These are phyloP conservation scores for Berberis thunbergii DNA, from an alignment of 164 flowering plant species.

Conservation along the genomic window DNA sequence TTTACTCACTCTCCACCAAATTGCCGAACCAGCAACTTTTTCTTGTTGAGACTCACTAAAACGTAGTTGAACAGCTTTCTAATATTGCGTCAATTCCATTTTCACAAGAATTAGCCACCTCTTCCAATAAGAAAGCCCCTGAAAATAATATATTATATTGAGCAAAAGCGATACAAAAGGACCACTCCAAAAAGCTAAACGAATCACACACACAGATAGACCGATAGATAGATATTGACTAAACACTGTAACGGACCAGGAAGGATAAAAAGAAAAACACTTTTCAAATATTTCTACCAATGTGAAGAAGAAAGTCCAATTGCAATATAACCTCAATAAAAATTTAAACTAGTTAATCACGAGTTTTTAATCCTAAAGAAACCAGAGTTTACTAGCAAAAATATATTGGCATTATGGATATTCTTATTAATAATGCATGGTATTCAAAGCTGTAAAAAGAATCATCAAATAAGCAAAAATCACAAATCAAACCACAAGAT, in stretches of 20 bases:
- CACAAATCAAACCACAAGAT: too few relatives aligned
- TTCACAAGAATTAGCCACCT: conserved; percentile 42
- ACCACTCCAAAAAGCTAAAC: not conserved
- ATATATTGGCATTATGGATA: too few relatives aligned
- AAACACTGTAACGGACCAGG: not conserved
- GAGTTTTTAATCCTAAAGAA: too few relatives aligned
- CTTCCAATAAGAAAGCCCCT: conserved; percentile 85
- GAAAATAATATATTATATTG: conserved; percentile 3
- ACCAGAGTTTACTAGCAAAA: too few relatives aligned
- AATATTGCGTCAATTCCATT: conserved; percentile 61
- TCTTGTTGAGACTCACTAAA: conserved; percentile 64
- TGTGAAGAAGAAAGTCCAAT: not conserved
- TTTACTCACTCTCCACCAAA: conserved; percentile 89
- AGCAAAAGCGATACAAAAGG: not conserved
- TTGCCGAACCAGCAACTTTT: conserved; percentile 55
- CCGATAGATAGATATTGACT: too few relatives aligned
- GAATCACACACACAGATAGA: not conserved
- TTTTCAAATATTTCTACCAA: not conserved
- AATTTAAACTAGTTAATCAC: too few relatives aligned
- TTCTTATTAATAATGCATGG: too few relatives aligned
- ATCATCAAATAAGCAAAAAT: too few relatives aligned
- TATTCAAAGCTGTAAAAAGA: too few relatives aligned
- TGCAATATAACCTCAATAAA: not conserved
- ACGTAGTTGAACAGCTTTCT: conserved; percentile 48
- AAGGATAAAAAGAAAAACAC: not conserved